Evolutionary conservation across 495 filamentous ascomycete genomes (phyloP).

Genomic region (Letharia lupina): DNA sequence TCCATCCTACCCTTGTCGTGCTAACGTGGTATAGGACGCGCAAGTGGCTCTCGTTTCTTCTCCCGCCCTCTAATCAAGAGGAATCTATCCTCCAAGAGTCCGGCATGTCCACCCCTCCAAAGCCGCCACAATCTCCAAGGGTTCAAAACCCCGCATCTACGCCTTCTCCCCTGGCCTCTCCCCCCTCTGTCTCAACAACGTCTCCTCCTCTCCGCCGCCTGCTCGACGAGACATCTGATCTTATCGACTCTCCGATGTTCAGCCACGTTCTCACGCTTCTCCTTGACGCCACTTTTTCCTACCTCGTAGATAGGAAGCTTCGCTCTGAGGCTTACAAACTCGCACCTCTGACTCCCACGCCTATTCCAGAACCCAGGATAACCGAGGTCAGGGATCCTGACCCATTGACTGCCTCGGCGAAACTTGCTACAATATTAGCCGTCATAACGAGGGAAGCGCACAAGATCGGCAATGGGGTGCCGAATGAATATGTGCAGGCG

Average conservation of each 20-base stretch:
- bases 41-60: slow-evolving; percentile 77
- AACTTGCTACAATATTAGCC: slow-evolving; percentile 81
- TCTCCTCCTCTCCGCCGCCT: slow-evolving; percentile 61
- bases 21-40: slow-evolving; percentile 28
- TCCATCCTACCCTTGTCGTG: not conserved
- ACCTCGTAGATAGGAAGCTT: slow-evolving; percentile 70
- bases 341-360: slow-evolving; percentile 32
- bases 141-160: slow-evolving; percentile 43
- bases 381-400: slow-evolving; percentile 28
- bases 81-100: slow-evolving; percentile 74
- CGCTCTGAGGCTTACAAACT: slow-evolving; percentile 67
- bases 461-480: slow-evolving; percentile 72
- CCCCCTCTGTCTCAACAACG: slow-evolving; percentile 23
- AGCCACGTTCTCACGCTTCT: slow-evolving; percentile 72
- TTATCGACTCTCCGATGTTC: slow-evolving; percentile 90
- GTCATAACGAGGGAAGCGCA: slow-evolving; percentile 83
- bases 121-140: slow-evolving; percentile 17
- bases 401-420: slow-evolving; percentile 42
- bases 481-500: slow-evolving; percentile 79
- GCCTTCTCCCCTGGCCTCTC: slow-evolving; percentile 7
- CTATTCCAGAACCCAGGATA: slow-evolving; percentile 37
- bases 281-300: slow-evolving; percentile 78
- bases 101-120: slow-evolving; percentile 54
- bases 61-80: slow-evolving; percentile 72
- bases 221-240: slow-evolving; percentile 91